Evolutionary conservation across 140 eudicot genomes (phyloP).

Genomic region (Bidens hawaiensis): DNA sequence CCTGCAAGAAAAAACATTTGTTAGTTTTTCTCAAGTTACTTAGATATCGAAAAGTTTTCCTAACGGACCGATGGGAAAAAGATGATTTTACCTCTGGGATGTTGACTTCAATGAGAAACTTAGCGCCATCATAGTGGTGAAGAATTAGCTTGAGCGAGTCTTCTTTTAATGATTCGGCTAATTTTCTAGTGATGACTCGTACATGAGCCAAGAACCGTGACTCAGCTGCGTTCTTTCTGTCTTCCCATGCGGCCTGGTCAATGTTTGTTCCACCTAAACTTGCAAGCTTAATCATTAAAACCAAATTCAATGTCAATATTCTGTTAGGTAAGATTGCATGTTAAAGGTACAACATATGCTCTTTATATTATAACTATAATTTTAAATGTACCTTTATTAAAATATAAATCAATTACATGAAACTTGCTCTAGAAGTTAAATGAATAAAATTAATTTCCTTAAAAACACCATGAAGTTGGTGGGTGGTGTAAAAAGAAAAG

Average conservation of each 20-base stretch:
- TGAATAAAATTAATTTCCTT: constrained; percentile 46
- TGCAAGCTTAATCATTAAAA: constrained; percentile 56
- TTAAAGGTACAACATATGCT: neutral
- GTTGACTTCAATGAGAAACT: constrained; percentile 87
- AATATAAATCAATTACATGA: too few species aligned
- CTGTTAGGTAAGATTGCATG: neutral
- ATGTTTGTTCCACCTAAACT: constrained; percentile 97
- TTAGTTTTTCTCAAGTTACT: neutral
- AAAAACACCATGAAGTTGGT: constrained; percentile 95
- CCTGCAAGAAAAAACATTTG: constrained; percentile 43
- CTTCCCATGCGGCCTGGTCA: constrained; percentile 97
- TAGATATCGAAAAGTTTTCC: neutral
- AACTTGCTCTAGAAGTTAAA: too few species aligned
- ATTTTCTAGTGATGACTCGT: constrained; percentile 64
- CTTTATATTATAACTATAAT: neutral
- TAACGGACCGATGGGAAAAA: neutral
- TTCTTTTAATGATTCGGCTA: constrained; percentile 84
- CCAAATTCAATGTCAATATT: neutral
- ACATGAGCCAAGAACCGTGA: constrained; percentile 99
- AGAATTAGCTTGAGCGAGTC: constrained; percentile 96
- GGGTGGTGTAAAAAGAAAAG: constrained; percentile 93
- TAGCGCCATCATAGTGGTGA: constrained; percentile 95
- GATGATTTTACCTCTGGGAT: constrained; percentile 77
- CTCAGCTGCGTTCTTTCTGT: constrained; percentile 89
- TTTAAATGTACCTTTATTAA: neutral